Evolutionary conservation across 495 filamentous ascomycete species (phyloP), one percentile per base, ranked within the genome.

Genomic region (Neurospora discreta): DNA sequence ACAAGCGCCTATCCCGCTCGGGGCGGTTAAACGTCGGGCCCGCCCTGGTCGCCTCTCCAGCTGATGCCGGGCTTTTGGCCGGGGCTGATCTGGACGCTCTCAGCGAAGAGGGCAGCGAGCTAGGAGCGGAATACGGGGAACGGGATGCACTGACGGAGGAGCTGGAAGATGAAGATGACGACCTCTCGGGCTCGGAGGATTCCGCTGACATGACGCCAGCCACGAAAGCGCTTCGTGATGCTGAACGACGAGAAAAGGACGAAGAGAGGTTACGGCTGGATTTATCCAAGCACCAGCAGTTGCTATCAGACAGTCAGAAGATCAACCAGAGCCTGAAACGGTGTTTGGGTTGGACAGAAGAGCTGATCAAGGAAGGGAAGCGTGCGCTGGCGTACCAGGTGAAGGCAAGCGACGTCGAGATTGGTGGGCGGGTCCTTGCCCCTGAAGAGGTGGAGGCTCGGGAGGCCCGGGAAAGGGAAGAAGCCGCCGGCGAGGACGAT

Each of bases 251-350:
- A 79, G 69, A 85, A 81, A 72, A 84, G 81, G 95, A 98, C 74
- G 92, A 95, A 77, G 90, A 90, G 77, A 86, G 91, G 20, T 84
- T 97, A 30, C 86, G 89, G 70, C 82, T 96, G 20, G 95, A 99
- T 79, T 86, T 99, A 15, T 87, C 90, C 7, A 93, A 93, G 77
- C 95, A 99, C 77, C 92, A 93, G 72, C 90, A 94, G 75, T 83
- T 98, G 2, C 87, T 99, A 5, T 81, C 92, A 30, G 94, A 97
- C 79, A 94, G 90, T 71, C 92, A 97, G 77, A 95, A 91, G 80
- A 92, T 98, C 82, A 98, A 98, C 78, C 91, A 95, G 75, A 95
- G 92, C 76, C 84, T 99, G 4, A 94, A 92, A 77, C 86, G 93
- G 38, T 99, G 95, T 78, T 84, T 97, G 30, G 87, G 87, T 30